phyloP scores from a whole-genome alignment of 2,329 filamentous ascomycete species.

The Sporothrix schenckii region DNA sequence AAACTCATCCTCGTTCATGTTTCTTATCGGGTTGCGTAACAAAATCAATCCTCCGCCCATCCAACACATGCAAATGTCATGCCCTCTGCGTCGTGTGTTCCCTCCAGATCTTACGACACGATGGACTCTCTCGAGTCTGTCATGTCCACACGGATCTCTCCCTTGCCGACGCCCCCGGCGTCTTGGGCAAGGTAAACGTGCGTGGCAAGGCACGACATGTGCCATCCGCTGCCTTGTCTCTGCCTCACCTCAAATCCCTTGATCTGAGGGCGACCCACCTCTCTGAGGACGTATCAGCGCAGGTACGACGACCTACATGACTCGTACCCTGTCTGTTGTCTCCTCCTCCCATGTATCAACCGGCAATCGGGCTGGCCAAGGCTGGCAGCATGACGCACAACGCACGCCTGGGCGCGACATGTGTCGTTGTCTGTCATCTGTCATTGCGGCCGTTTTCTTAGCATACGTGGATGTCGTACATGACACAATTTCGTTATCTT shows the following conservation, averaged over 20 bases:
- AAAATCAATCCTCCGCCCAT: not conserved
- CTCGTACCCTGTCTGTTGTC: no score
- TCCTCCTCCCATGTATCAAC: not conserved
- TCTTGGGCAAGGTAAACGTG: not conserved
- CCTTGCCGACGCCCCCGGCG: not conserved
- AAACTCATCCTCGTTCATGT: no score
- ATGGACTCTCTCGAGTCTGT: not conserved
- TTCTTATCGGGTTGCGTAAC: not conserved
- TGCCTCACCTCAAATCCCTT: no score
- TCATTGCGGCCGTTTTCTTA: not conserved
- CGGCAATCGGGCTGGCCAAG: not conserved
- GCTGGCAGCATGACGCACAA: not conserved
- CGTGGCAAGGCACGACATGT: slow-evolving; percentile 6
- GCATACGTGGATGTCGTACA: no score
- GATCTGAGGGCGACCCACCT: not conserved
- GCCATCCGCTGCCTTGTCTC: not conserved
- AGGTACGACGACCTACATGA: no score
- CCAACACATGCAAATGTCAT: not conserved
- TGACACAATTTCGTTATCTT: not conserved
- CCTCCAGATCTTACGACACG: not conserved
- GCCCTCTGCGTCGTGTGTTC: no score
- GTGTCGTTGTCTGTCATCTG: not conserved
- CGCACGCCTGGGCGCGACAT: not conserved
- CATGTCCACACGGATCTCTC: not conserved
- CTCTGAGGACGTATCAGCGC: not conserved